Conservation (phyloP, 1,139 yeast species). For the Pichia sp. region DNA sequence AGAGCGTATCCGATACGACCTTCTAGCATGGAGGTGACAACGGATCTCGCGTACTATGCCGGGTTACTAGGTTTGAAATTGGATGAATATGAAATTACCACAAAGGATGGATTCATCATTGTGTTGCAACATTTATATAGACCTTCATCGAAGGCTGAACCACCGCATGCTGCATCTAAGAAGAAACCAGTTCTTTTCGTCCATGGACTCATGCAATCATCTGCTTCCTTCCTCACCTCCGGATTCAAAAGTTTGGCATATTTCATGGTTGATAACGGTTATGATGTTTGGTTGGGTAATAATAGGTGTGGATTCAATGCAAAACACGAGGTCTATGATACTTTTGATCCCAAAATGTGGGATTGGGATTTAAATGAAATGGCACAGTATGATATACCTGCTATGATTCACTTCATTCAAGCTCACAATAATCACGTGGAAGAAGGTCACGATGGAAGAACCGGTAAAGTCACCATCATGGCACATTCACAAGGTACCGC, state of each 20-base stretch:
- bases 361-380: conserved; percentile 83
- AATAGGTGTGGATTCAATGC: conserved; percentile 83
- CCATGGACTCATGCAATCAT: conserved; percentile 83
- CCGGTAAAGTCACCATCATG: conserved; percentile 55
- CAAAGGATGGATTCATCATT: conserved; percentile 74
- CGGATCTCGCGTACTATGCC: conserved; percentile 59
- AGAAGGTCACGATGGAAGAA: too few relatives aligned
- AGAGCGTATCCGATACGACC: not conserved
- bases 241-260: conserved; percentile 75
- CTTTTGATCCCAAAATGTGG: conserved; percentile 54
- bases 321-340: conserved; percentile 40
- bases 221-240: conserved; percentile 75
- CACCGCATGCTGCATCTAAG: not conserved
- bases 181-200: conserved; percentile 57
- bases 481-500: conserved; percentile 96
- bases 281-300: conserved; percentile 92
- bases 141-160: conserved; percentile 28
- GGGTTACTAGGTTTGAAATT: conserved; percentile 52
- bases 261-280: conserved; percentile 48
- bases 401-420: conserved; percentile 58
- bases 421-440: conserved; percentile 29
- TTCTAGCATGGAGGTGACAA: not conserved
- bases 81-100: conserved; percentile 51
- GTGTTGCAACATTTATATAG: conserved; percentile 57
- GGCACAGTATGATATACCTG: conserved; percentile 71